Base-by-base conservation (phyloP, 805 yeast genomes). In the Hanseniaspora guilliermondii region DNA sequence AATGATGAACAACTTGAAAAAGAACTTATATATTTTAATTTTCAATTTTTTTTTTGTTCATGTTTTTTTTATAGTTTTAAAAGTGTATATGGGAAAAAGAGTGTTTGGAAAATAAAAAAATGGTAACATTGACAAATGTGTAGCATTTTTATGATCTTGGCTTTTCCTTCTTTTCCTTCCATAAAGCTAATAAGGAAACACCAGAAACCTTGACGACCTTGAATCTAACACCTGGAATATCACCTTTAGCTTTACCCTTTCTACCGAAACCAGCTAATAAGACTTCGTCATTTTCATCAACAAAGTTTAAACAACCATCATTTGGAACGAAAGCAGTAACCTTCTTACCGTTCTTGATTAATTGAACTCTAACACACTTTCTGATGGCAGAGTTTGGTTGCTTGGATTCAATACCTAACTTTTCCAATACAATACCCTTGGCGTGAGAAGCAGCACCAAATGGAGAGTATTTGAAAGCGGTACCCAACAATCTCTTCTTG, bases 221-320 rank as follows among this genome's bases (percentile, higher is more conserved):
- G 88, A 93, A 93, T 86, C 99, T 93, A 74, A 93, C 99, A 87
- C 99, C 99, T 77, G 98, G 98, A 73, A 93, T 91, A 89, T 93
- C 99, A 83, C 99, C 98, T 95, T 93, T 93, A 76, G 98, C 98
- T 84, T 93, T 93, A 82, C 98, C 98, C 84, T 96, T 93, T 82
- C 97, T 88, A 87, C 99, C 99, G 88, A 93, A 93, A 83, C 99
- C 99, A 71, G 99, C 97, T 70, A 93, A 82, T 71, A 93, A 81
- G 69, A 93, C 99, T 78, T 93, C 97, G 80, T 93, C 99, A 83
- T 93, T 93, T 82, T 93, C 97, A 75, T 93, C 99, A 70, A 93
- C 97, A 69, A 84, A 93, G 93, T 93, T 93, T 77, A 93, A 80
- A 84, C 98, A 93, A 91, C 99, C 99, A 79, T 93, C 99, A 72